Evolutionary conservation across 345 rosid genomes (phyloP).

Genomic region (Citrus hindsii): DNA sequence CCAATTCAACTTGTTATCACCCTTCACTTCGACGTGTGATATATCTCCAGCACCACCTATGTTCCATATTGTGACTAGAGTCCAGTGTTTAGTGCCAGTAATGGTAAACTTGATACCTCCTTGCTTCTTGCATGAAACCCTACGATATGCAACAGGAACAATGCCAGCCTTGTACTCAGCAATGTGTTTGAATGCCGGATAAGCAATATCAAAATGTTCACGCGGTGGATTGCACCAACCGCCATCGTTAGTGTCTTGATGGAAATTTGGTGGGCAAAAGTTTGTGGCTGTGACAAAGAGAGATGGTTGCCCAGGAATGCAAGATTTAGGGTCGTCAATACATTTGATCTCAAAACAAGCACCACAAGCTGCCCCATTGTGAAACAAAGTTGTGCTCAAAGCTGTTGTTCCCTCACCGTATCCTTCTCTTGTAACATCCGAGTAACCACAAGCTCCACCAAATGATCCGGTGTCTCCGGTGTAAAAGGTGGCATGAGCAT

Average conservation of each 20-base stretch:
- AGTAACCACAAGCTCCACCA: constrained; percentile 61
- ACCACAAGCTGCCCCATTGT: constrained; percentile 43
- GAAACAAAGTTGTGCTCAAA: constrained; percentile 40
- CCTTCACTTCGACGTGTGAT: constrained; percentile 48
- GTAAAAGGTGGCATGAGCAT: constrained; percentile 53
- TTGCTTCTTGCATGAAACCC: constrained; percentile 66
- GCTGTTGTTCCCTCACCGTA: constrained; percentile 48
- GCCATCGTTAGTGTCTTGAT: constrained; percentile 44
- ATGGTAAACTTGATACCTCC: constrained; percentile 68
- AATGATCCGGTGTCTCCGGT: constrained; percentile 39
- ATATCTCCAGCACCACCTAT: constrained; percentile 77
- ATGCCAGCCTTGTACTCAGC: constrained; percentile 59
- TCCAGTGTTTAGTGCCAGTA: constrained; percentile 57
- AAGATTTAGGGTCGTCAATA: constrained; percentile 33
- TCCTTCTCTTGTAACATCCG: constrained; percentile 35
- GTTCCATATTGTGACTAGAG: constrained; percentile 47
- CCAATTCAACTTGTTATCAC: constrained; percentile 35
- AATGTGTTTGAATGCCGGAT: constrained; percentile 48
- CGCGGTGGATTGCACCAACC: constrained; percentile 85
- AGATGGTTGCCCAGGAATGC: constrained; percentile 56
- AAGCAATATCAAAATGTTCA: constrained; percentile 71
- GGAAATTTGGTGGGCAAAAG: constrained; percentile 68
- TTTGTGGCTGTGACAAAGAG: constrained; percentile 66
- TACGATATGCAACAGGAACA: constrained; percentile 63
- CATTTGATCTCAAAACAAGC: constrained; percentile 57